phyloP scores from a whole-genome alignment of 148 eudicot genomes.

The Spergularia marina region DNA sequence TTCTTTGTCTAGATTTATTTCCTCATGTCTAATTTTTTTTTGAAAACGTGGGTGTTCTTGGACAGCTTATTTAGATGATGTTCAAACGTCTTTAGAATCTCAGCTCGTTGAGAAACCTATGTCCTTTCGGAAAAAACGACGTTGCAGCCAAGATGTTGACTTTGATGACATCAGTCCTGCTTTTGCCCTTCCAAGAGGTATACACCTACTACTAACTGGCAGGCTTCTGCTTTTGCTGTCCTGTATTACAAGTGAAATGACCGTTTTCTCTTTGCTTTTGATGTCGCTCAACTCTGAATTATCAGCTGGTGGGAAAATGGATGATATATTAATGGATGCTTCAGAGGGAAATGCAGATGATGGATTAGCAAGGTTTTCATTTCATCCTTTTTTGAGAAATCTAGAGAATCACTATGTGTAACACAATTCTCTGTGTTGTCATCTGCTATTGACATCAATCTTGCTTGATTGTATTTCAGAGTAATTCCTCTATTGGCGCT shows the following conservation, averaged over 20 bases:
- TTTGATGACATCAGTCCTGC: no score
- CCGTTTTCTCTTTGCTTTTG: no score
- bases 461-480: constrained; percentile 42
- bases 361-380: constrained; percentile 55
- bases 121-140: constrained; percentile 33
- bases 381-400: constrained; percentile 14
- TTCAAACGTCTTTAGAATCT: constrained; percentile 36
- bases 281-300: constrained; percentile 15
- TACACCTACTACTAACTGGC: no score
- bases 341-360: constrained; percentile 48
- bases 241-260: no score
- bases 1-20: not conserved
- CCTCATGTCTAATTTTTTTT: constrained; percentile 12
- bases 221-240: no score
- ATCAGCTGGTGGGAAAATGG: constrained; percentile 41
- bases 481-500: constrained; percentile 53
- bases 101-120: constrained; percentile 24
- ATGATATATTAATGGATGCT: constrained; percentile 30
- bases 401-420: not conserved
- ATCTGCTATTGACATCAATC: constrained; percentile 18
- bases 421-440: not conserved
- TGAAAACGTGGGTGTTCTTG: constrained; percentile 9
- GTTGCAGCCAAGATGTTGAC: not conserved
- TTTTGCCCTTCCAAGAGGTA: no score
- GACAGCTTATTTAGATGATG: constrained; percentile 27